Conservation (phyloP, 495 filamentous ascomycete species). For the Aspergillus funiculosus region DNA sequence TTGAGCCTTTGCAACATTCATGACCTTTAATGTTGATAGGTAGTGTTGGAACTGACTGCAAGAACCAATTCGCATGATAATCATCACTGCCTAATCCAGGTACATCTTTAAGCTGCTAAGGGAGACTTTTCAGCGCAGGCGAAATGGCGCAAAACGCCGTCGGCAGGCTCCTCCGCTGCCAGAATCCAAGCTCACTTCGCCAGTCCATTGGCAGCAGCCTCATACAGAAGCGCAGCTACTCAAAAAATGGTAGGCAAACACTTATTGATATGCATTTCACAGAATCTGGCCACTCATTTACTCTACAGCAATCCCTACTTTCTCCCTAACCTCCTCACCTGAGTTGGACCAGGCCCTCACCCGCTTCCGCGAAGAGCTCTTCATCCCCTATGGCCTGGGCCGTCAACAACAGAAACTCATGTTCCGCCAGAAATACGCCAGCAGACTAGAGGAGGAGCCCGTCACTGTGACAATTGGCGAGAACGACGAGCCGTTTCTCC, state of each 20-base stretch:
- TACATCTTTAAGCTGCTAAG: too few species aligned
- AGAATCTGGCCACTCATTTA: background rate
- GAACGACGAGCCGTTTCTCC: conserved; percentile 46
- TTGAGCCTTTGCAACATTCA: background rate
- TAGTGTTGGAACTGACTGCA: too few species aligned
- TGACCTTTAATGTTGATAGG: too few species aligned
- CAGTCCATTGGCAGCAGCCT: conserved; percentile 29
- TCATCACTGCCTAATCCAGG: too few species aligned
- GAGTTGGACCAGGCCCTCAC: conserved; percentile 48
- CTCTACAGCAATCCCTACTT: conserved; percentile 41
- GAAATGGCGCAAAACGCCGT: conserved; percentile 39
- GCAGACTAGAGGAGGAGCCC: conserved; percentile 51
- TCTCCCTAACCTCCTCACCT: conserved; percentile 43
- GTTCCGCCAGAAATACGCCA: conserved; percentile 45
- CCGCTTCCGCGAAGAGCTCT: conserved; percentile 55
- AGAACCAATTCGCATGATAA: too few species aligned
- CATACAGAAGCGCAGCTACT: conserved; percentile 32
- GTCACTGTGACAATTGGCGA: conserved; percentile 53
- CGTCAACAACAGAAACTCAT: conserved; percentile 49
- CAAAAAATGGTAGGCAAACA: conserved; percentile 29
- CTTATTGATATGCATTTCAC: background rate
- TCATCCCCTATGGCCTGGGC: conserved; percentile 59
- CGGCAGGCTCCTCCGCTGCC: conserved; percentile 36
- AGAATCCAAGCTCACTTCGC: conserved; percentile 27
- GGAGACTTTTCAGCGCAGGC: conserved; percentile 5